These are phyloP conservation scores for Piloderma croceum DNA, from an alignment of 768 basidiomycete genomes.

Conservation along the genomic window DNA sequence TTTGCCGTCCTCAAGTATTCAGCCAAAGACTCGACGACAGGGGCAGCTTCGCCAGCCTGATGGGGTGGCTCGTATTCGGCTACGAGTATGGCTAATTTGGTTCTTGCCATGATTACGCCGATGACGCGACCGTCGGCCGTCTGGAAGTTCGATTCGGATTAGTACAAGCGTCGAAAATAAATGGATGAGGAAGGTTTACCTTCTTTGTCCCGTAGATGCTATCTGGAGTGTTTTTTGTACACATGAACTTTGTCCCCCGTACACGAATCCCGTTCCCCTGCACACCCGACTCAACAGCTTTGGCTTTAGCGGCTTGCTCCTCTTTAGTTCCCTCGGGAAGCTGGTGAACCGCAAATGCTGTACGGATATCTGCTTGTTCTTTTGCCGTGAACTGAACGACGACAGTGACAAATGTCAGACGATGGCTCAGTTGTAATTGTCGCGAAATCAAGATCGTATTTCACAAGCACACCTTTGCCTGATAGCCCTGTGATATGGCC, in stretches of 20 bases:
- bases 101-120: conserved; percentile 71
- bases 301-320: too few species aligned
- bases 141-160: conserved; percentile 32
- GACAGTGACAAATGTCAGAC: conserved; percentile 1
- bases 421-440: too few species aligned
- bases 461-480: too few species aligned
- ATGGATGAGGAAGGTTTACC: conserved; percentile 39
- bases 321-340: too few species aligned
- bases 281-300: too few species aligned
- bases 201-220: conserved; percentile 73
- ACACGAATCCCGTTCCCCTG: conserved; percentile 61
- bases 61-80: conserved; percentile 63
- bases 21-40: conserved; percentile 61
- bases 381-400: conserved; percentile 49
- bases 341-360: too few species aligned
- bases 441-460: too few species aligned
- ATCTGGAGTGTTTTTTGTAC: conserved; percentile 41
- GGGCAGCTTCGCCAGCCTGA: conserved; percentile 62
- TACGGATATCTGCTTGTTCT: too few species aligned
- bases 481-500: conserved; percentile 59
- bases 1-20: conserved; percentile 65
- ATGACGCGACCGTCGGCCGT: conserved; percentile 58
- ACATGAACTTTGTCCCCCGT: conserved; percentile 71
- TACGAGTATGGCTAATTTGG: conserved; percentile 80
- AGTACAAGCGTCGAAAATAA: conserved; percentile 1